Evolutionary conservation across 108 stramenopile species (phyloP).

Genomic region (Conticribra guillardii): DNA sequence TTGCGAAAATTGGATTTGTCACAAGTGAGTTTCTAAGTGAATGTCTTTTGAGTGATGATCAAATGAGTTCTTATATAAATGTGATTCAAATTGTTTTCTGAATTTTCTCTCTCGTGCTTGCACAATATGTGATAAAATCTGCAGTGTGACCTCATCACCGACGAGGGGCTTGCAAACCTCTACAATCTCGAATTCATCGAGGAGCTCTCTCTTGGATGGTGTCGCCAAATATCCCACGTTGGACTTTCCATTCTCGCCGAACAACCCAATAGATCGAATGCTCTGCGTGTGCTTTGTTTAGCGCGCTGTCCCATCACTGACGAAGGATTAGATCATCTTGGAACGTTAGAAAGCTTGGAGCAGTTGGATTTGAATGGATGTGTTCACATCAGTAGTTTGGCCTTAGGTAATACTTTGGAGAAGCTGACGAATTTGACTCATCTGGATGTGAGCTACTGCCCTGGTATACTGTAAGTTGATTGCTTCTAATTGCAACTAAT

Average conservation of each 20-base stretch:
- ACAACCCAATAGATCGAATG: slow-evolving; percentile 55
- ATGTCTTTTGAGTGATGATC: background rate
- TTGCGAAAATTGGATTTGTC: slow-evolving; percentile 71
- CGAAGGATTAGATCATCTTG: slow-evolving; percentile 56
- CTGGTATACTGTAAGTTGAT: slow-evolving; percentile 76
- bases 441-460: slow-evolving; percentile 74
- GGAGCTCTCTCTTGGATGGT: slow-evolving; percentile 87
- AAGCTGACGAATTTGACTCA: slow-evolving; percentile 47
- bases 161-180: slow-evolving; percentile 67
- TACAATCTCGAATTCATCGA: slow-evolving; percentile 57
- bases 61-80: no score
- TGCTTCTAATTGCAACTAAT: background rate
- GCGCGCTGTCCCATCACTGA: slow-evolving; percentile 77
- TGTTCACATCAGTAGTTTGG: slow-evolving; percentile 57
- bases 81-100: no score
- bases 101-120: background rate
- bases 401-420: slow-evolving; percentile 59
- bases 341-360: slow-evolving; percentile 52
- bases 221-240: slow-evolving; percentile 64
- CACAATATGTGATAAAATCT: background rate
- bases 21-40: slow-evolving; percentile 49
- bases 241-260: slow-evolving; percentile 61
- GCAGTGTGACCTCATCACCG: slow-evolving; percentile 79
- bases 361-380: slow-evolving; percentile 86
- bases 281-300: slow-evolving; percentile 61